phyloP scores from a whole-genome alignment of 441 rosid genomes.

The Capsella rubella region DNA sequence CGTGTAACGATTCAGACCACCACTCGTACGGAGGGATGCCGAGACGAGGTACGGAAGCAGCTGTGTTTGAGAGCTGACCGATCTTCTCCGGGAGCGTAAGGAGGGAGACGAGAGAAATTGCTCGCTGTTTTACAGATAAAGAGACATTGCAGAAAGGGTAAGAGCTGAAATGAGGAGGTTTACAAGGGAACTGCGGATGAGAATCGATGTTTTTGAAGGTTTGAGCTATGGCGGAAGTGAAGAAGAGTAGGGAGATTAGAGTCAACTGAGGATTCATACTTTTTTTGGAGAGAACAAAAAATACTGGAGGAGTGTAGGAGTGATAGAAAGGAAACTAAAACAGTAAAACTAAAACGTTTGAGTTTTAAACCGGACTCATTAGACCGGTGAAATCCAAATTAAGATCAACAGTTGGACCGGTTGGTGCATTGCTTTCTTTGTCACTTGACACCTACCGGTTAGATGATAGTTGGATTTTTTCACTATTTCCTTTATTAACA shows the following conservation, averaged over 20 bases:
- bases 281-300: slow-evolving; percentile 4
- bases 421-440: not conserved
- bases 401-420: slow-evolving; percentile 12
- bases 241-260: slow-evolving; percentile 34
- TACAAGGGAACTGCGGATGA: slow-evolving; percentile 61
- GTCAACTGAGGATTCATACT: slow-evolving; percentile 32
- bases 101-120: slow-evolving; percentile 57
- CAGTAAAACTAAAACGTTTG: not conserved
- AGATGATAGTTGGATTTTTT: not conserved
- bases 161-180: slow-evolving; percentile 56
- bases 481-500: not conserved
- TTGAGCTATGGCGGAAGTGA: slow-evolving; percentile 38
- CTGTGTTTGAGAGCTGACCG: slow-evolving; percentile 56
- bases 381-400: not conserved
- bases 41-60: slow-evolving; percentile 62
- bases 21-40: slow-evolving; percentile 72
- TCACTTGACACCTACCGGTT: not conserved
- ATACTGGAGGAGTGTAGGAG: not conserved
- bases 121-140: slow-evolving; percentile 49
- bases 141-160: slow-evolving; percentile 67
- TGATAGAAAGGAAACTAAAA: not conserved
- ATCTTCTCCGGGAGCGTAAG: slow-evolving; percentile 67
- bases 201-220: slow-evolving; percentile 30
- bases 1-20: slow-evolving; percentile 84
- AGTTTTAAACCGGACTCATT: slow-evolving; percentile 1